These are phyloP conservation scores for Zopfia rhizophila DNA, from an alignment of 2,329 filamentous ascomycete species.

Conservation along the genomic window DNA sequence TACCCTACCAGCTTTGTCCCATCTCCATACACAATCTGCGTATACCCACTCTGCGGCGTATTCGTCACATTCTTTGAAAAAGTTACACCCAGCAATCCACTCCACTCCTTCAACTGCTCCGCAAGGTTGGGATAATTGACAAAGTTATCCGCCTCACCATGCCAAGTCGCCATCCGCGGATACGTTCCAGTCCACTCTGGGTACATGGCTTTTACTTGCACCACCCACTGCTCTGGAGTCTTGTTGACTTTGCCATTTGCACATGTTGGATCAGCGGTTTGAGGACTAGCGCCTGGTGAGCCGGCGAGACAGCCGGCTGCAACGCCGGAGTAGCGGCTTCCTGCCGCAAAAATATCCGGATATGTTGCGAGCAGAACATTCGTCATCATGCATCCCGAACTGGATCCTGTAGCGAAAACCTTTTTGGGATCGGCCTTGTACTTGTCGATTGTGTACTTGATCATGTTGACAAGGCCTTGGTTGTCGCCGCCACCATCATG, in stretches of 20 bases:
- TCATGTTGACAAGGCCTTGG: conserved; percentile 67
- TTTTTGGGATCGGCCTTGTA: conserved; percentile 63
- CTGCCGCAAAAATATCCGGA: conserved; percentile 25
- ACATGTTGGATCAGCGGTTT: conserved; percentile 30
- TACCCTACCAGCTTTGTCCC: conserved; percentile 23
- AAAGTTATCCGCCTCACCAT: conserved; percentile 48
- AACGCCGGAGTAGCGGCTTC: conserved; percentile 20
- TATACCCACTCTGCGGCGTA: conserved; percentile 18
- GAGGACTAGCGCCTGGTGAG: conserved; percentile 32
- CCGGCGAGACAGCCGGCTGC: conserved; percentile 29
- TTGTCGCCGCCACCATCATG: conserved; percentile 67
- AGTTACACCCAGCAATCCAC: conserved; percentile 15
- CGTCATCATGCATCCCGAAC: conserved; percentile 42
- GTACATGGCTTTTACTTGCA: conserved; percentile 46
- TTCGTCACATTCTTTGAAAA: conserved; percentile 22
- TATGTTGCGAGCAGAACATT: conserved; percentile 26
- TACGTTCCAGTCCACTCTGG: conserved; percentile 49
- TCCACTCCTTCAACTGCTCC: conserved; percentile 28
- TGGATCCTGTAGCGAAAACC: conserved; percentile 62
- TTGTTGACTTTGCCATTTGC: conserved; percentile 28
- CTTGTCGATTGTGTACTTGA: conserved; percentile 62
- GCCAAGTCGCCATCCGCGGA: conserved; percentile 49
- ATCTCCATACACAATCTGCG: conserved; percentile 20
- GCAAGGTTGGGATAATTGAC: conserved; percentile 36
- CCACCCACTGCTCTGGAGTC: conserved; percentile 41